Base-by-base conservation (phyloP, 306 rosid species). In the Sesbania bispinosa region DNA sequence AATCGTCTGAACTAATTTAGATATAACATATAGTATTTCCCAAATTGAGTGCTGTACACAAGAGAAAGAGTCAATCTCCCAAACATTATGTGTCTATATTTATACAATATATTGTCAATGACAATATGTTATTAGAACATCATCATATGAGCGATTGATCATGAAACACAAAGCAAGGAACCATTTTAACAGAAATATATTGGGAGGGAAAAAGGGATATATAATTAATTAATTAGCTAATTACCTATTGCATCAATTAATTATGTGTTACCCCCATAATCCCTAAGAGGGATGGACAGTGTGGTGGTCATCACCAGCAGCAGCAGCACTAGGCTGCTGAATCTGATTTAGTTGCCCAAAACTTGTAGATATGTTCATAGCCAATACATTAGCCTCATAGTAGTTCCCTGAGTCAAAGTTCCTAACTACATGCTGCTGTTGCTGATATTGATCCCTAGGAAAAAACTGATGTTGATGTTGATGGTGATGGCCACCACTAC, bases 231-330 rank as follows among this genome's bases (percentile, higher is more conserved):
- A 24, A n/a, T n/a, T n/a, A n/a, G n/a, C 5, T 39, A 24, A 46
- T 68, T 54, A 48, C 63, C 57, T 54, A 76, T 64, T 54, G 64
- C 63, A 46, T 53, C 57, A 71, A 51, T 42, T 65, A 42, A 32
- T 32, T 32, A 32, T 3, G 7, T 33, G 78, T 67, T 32, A 27
- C 27, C 30, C 3, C 47, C 55, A 47, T 75, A 52, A 77, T 64
- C 53, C 69, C 92, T 91, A 91, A 82, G 97, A 83, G 39, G 88
- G 93, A 74, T 87, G 85, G 62, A 85, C 79, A 42, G 90, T 62
- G 10, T 86, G 89, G 76, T 84, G 88, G 79, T 89, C 92, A 39
- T 87, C 88, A 0, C 64, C 79, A 8, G 55, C 78, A 32, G 36
- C 36, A 32, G 78, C 78, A 2, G 78, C 62, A 39, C 84, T 78